phyloP scores from a whole-genome alignment of 2,329 filamentous ascomycete species.

The Cladobotryum mycophilum region DNA sequence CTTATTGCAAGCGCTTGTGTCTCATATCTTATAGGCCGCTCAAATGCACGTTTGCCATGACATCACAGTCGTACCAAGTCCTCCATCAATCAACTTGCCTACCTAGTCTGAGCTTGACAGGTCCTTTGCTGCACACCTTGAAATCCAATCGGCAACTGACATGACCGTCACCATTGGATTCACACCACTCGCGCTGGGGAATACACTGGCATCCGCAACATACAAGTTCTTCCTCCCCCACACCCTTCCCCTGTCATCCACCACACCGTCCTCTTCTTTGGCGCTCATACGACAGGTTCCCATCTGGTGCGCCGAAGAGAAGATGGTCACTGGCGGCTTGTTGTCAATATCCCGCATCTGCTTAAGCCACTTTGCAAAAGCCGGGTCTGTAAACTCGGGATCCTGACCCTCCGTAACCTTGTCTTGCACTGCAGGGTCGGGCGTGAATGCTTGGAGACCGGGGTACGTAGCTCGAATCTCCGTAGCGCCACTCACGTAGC shows the following conservation, averaged over 20 bases:
- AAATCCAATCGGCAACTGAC: conserved; percentile 62
- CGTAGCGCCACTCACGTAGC: conserved; percentile 70
- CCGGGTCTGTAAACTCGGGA: conserved; percentile 49
- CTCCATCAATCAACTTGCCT: too few species aligned
- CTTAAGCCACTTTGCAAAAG: conserved; percentile 57
- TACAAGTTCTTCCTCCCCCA: conserved; percentile 63
- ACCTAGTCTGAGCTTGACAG: conserved; percentile 9
- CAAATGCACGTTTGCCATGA: not conserved
- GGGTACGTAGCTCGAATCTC: conserved; percentile 67
- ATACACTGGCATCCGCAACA: conserved; percentile 68
- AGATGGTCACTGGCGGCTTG: conserved; percentile 46
- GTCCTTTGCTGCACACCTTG: conserved; percentile 48
- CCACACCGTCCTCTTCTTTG: conserved; percentile 45
- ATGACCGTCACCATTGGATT: conserved; percentile 78
- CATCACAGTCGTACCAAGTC: too few species aligned
- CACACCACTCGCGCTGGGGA: conserved; percentile 70
- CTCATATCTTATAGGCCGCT: conserved; percentile 6
- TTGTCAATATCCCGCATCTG: conserved; percentile 43
- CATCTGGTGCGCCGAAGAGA: conserved; percentile 75
- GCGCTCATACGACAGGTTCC: conserved; percentile 67
- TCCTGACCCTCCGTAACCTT: conserved; percentile 20
- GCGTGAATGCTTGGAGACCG: conserved; percentile 56
- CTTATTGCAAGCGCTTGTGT: conserved; percentile 7
- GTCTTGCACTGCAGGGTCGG: conserved; percentile 19
- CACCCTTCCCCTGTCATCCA: conserved; percentile 52